Percentiles rank a stretch among this genome's conserved stretches.
Conservation (phyloP, 345 rosid genomes). For the Populus simonii region DNA sequence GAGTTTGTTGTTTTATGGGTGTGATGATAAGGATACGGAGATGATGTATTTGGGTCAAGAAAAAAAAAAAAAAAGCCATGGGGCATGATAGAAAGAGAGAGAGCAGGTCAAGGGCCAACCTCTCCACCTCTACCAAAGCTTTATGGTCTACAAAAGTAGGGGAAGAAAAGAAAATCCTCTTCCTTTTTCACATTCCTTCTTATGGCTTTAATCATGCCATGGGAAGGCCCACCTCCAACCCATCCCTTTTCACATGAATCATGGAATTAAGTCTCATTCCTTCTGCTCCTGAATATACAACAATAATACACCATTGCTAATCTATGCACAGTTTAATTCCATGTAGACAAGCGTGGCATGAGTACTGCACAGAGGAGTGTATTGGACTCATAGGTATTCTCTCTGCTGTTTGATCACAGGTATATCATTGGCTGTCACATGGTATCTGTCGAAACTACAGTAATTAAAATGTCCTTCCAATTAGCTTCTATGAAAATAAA, state of each 20-base stretch:
- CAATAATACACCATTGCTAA: neutral
- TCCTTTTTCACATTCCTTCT: constrained; percentile 10
- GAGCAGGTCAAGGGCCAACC: constrained; percentile 26
- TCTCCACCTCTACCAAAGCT: constrained; percentile 22
- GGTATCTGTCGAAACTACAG: neutral
- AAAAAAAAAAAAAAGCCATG: neutral
- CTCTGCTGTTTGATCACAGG: neutral
- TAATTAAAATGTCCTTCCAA: neutral
- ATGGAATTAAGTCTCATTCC: constrained; percentile 8
- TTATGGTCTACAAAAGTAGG: constrained; percentile 28
- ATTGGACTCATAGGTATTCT: neutral
- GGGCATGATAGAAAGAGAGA: constrained; percentile 21
- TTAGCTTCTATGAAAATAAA: neutral
- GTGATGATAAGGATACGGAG: neutral
- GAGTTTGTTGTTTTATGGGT: neutral
- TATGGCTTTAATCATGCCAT: constrained; percentile 41
- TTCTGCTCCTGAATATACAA: neutral
- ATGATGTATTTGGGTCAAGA: neutral
- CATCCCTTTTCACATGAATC: constrained; percentile 17
- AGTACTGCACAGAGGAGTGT: neutral
- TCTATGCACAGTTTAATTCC: neutral
- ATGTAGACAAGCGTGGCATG: neutral
- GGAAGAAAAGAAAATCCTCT: neutral
- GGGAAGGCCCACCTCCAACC: constrained; percentile 31
- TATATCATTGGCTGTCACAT: neutral